Percentiles rank a stretch among this genome's conserved stretches.
These are phyloP conservation scores for Podaxis sp. DNA, from an alignment of 768 basidiomycete genomes.

Conservation along the genomic window DNA sequence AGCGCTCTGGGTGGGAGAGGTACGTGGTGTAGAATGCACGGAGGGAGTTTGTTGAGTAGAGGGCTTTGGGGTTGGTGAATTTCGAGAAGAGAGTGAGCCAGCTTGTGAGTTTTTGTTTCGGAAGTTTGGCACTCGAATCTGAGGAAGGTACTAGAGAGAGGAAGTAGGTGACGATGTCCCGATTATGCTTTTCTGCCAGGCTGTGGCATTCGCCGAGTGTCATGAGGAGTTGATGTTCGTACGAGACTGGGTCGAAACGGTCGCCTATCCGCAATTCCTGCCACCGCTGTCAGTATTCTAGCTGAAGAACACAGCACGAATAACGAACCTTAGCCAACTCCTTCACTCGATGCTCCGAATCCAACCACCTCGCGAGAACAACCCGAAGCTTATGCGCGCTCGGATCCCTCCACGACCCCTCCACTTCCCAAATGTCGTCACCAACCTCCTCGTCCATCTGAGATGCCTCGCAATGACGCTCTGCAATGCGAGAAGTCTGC, in stretches of 20 bases:
- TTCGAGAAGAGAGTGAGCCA: conserved; percentile 89
- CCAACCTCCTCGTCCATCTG: conserved; percentile 10
- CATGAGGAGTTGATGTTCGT: conserved; percentile 76
- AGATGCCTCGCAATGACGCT: not conserved
- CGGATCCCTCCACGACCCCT: conserved; percentile 77
- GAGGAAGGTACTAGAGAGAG: conserved; percentile 35
- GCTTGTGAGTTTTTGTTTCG: conserved; percentile 57
- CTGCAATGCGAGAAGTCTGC: conserved; percentile 2
- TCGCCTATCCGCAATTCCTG: conserved; percentile 32
- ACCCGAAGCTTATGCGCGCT: conserved; percentile 57
- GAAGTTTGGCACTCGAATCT: conserved; percentile 32
- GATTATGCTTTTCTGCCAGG: conserved; percentile 83
- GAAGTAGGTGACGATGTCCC: conserved; percentile 85
- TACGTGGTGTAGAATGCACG: conserved; percentile 64
- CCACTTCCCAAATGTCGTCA: conserved; percentile 55
- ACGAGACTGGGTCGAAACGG: conserved; percentile 70
- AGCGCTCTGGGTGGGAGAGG: conserved; percentile 79
- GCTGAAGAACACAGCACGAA: not conserved
- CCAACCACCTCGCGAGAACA: conserved; percentile 46
- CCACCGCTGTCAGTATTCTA: not conserved
- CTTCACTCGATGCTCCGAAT: conserved; percentile 21
- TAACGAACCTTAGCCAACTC: conserved; percentile 30
- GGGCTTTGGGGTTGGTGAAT: conserved; percentile 89
- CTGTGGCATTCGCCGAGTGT: conserved; percentile 64
- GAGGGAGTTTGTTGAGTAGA: conserved; percentile 64